Evolutionary conservation across 495 filamentous ascomycete genomes (phyloP).

Genomic region (Penicillium parvum): DNA sequence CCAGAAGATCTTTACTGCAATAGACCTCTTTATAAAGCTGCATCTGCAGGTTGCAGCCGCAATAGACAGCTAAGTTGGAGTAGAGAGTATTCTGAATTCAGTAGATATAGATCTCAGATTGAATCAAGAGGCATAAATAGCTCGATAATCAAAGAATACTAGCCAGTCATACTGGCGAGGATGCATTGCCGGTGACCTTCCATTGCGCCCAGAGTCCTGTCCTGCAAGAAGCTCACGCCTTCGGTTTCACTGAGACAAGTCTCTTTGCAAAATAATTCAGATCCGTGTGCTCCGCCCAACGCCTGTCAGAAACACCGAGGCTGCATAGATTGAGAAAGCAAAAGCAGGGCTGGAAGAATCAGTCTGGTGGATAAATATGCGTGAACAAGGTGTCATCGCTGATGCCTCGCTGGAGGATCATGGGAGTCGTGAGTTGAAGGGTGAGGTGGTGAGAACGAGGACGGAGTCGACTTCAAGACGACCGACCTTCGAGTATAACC

Average conservation of each 20-base stretch:
- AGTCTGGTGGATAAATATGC: conserved; percentile 10
- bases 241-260: background rate
- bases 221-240: conserved; percentile 41
- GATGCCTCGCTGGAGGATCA: no score
- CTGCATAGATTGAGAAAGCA: conserved; percentile 9
- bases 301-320: conserved; percentile 22
- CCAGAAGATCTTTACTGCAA: background rate
- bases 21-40: no score
- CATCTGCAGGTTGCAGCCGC: no score
- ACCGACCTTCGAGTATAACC: no score
- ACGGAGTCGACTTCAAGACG: background rate
- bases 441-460: background rate
- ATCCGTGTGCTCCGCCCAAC: conserved; percentile 48
- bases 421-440: no score
- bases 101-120: no score
- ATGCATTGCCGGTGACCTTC: conserved; percentile 2
- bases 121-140: background rate
- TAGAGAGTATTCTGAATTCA: background rate
- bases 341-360: conserved; percentile 4
- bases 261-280: conserved; percentile 38
- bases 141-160: background rate
- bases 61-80: background rate
- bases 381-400: background rate
- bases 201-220: conserved; percentile 34
- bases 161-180: background rate